Base-by-base conservation (phyloP, 2,329 filamentous ascomycete species). In the Metarhizium guizhouense region DNA sequence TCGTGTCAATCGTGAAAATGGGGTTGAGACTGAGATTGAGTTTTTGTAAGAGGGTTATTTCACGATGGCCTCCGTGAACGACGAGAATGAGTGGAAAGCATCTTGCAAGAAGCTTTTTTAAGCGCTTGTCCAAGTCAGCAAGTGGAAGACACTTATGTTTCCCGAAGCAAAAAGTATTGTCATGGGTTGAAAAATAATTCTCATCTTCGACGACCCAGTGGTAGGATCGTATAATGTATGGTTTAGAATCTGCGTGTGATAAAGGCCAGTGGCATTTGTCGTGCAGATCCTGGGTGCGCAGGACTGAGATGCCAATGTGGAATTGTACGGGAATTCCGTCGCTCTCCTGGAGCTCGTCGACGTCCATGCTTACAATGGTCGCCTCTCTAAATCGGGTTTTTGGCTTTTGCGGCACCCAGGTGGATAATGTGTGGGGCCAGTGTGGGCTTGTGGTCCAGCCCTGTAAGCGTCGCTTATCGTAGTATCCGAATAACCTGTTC, bases 221-320 rank as follows among this genome's bases (percentile, higher is more conserved):
- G 42, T n/a, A 36, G 42, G 42, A 18, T 47, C 30, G 42, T 48
- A 54, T 54, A 6, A 54, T 34, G n/a, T 47, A 30, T 29, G 52
- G 43, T 2, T 54, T 40, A 6, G 29, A 47, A 54, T 54, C 40
- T 45, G 38, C 25, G 11, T 8, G 6, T 47, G 43, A 47, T 18
- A 25, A 25, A 47, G 43, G 43, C 14, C 14, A 29, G 43, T 50
- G 53, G 34, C 49, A 57, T 29, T 52, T 48, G n/a, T 45, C 20
- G 36, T 57, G 56, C 45, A 53, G 50, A 25, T 57, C n/a, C 49
- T 30, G 36, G 34, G 56, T 57, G n/a, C 45, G 53, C 14, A 57
- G 29, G 43, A 56, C 47, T 36, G 56, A 57, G 45, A 57, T 57
- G 32, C 54, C 50, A 43, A 56, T 57, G 50, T 55, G 54, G 50